phyloP scores from a whole-genome alignment of 768 basidiomycete genomes.

The Kondoa malvinella region DNA sequence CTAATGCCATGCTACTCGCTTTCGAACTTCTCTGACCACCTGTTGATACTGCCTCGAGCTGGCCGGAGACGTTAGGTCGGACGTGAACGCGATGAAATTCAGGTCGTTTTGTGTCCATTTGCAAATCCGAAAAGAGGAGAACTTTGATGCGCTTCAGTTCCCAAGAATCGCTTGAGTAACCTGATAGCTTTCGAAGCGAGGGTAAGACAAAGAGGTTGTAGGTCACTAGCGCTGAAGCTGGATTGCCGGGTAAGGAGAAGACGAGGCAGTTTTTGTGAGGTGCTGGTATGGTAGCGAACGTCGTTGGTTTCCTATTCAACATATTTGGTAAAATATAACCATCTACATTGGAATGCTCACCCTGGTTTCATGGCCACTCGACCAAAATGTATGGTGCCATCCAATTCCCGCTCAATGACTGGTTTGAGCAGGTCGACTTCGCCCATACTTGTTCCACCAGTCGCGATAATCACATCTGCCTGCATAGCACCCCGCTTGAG shows the following conservation, averaged over 20 bases:
- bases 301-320: slow-evolving; percentile 54
- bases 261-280: slow-evolving; percentile 41
- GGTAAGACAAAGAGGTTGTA: slow-evolving; percentile 73
- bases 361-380: slow-evolving; percentile 60
- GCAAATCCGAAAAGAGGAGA: slow-evolving; percentile 36
- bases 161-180: slow-evolving; percentile 18
- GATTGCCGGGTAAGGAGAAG: slow-evolving; percentile 78
- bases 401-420: slow-evolving; percentile 60
- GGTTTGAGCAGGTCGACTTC: slow-evolving; percentile 73
- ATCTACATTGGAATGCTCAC: slow-evolving; percentile 10
- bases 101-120: slow-evolving; percentile 47
- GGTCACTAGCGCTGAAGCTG: slow-evolving; percentile 69
- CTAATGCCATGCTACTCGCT: slow-evolving; percentile 59
- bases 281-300: slow-evolving; percentile 59
- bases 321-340: neutral
- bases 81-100: slow-evolving; percentile 71
- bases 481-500: slow-evolving; percentile 43
- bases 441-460: slow-evolving; percentile 85
- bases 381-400: slow-evolving; percentile 67
- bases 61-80: slow-evolving; percentile 21
- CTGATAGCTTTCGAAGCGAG: slow-evolving; percentile 40
- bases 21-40: slow-evolving; percentile 75
- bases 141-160: slow-evolving; percentile 26
- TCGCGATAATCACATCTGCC: slow-evolving; percentile 64
- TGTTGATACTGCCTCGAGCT: slow-evolving; percentile 48